Base-by-base conservation (phyloP, 1,139 yeast species). In the Pichia sp. region DNA sequence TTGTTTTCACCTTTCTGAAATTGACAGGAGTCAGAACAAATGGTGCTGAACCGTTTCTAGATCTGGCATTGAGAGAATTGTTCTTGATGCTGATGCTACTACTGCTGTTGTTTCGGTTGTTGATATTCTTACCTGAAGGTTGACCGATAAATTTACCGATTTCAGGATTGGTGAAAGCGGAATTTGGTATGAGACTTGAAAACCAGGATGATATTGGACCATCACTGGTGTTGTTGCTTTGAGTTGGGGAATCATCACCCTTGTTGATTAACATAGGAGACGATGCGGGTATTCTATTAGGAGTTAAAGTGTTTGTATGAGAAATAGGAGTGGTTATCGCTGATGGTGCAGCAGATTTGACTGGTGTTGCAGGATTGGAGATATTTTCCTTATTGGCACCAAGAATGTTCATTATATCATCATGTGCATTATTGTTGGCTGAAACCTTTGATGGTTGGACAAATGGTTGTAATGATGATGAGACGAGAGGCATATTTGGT, bases 141-240 rank as follows among this genome's bases (percentile, higher is more conserved):
- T 51, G 57, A 9, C 54, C 60, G 3, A 61, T 52, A 12, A 59
- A 45, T 40, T 53, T 60, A 0, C 67, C 67, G 2, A 60, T 56
- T 40, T 65, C 68, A 1, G 66, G 57, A 8, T 52, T 51, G 8
- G 59, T 57, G 34, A 59, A 46, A 14, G 64, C 58, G 4, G 64
- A 58, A 45, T 54, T 53, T 14, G 67, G 65, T 7, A 64, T 48
- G 8, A 62, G 45, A 33, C 53, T 58, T n/a, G 61, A 42, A 19
- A 62, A 49, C 65, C 65, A 62, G 28, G 55, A 51, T 32, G 52
- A 45, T 24, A 24, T 15, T 5, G 19, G 35, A 12, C 30, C 46
- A 31, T 48, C 51, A 43, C 30, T 34, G 33, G 19, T 18, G 10
- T 24, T 24, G 27, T 8, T 24, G 10, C n/a, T 28, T 28, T 11